Percentiles rank a stretch among this genome's conserved stretches.
Evolutionary conservation across 2,329 filamentous ascomycete species (phyloP).

Genomic region (Talaromyces funiculosus): DNA sequence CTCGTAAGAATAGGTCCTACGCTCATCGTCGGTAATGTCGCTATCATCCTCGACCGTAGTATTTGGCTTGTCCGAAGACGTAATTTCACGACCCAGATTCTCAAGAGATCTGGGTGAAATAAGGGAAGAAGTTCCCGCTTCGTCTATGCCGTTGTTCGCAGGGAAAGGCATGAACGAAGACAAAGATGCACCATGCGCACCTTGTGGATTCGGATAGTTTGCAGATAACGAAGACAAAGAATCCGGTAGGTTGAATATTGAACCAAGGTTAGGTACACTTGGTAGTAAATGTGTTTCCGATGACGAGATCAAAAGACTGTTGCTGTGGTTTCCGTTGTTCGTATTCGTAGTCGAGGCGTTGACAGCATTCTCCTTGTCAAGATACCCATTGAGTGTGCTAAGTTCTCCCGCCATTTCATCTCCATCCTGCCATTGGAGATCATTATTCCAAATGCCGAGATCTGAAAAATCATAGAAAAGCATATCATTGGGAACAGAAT

Average conservation of each 20-base stretch:
- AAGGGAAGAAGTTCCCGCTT: not conserved
- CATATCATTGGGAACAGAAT: not conserved
- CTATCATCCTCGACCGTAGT: not conserved
- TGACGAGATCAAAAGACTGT: conserved; percentile 5
- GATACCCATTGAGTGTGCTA: not conserved
- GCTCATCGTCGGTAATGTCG: conserved; percentile 4
- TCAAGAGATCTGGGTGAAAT: not conserved
- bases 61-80: not conserved
- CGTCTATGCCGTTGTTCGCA: not conserved
- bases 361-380: not conserved
- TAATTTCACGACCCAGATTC: not conserved
- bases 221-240: conserved; percentile 3
- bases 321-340: not conserved
- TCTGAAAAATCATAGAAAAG: conserved; percentile 13
- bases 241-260: conserved; percentile 12
- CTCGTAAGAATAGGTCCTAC: conserved; percentile 12
- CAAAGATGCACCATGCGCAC: not conserved
- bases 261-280: conserved; percentile 9
- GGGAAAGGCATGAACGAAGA: not conserved
- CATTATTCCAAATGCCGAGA: conserved; percentile 1
- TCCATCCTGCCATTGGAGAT: conserved; percentile 6
- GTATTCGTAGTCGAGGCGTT: not conserved
- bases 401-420: not conserved
- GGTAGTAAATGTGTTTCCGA: conserved; percentile 8
- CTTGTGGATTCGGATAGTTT: not conserved